Percentiles rank a stretch among this genome's conserved stretches.
Evolutionary conservation across 352 stramenopile species (phyloP).

Genomic region (Phytophthora idaei): DNA sequence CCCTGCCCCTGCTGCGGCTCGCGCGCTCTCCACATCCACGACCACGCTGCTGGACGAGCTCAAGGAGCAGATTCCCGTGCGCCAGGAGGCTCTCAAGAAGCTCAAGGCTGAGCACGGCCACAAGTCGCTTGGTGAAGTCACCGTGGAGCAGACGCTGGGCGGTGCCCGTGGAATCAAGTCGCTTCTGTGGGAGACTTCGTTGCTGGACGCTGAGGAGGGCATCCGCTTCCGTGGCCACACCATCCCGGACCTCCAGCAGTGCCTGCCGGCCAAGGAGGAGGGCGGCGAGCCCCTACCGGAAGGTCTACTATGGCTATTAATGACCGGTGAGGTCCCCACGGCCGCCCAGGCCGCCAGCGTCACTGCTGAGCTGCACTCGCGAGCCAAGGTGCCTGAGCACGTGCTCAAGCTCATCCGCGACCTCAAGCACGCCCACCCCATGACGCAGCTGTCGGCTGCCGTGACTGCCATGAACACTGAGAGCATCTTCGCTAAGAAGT

Average conservation of each 20-base stretch:
- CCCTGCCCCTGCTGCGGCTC: constrained; percentile 38
- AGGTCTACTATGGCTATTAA: constrained; percentile 97
- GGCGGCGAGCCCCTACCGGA: constrained; percentile 97
- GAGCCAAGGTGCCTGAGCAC: constrained; percentile 95
- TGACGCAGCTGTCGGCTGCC: constrained; percentile 98
- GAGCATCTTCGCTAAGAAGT: constrained; percentile 96
- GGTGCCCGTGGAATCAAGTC: constrained; percentile 98
- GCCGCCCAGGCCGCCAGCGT: constrained; percentile 95
- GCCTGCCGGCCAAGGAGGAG: constrained; percentile 91
- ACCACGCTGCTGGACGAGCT: constrained; percentile 84
- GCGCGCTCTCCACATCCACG: constrained; percentile 72
- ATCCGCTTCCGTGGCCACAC: constrained; percentile 99
- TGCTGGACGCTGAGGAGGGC: constrained; percentile 95
- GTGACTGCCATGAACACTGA: constrained; percentile 96
- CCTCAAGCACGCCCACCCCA: constrained; percentile 98
- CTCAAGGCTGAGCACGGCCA: constrained; percentile 94
- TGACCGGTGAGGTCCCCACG: constrained; percentile 97
- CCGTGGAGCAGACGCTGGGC: constrained; percentile 97
- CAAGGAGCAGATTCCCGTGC: constrained; percentile 89
- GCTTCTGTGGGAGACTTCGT: constrained; percentile 98
- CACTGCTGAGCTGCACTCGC: constrained; percentile 95
- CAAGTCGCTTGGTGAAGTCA: constrained; percentile 94
- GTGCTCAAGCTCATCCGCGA: constrained; percentile 95
- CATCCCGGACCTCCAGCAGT: constrained; percentile 98
- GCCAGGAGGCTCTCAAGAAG: constrained; percentile 94